A percentile compares a stretch with the other conserved stretches of the same genome.
phyloP scores from a whole-genome alignment of 495 filamentous ascomycete species.

The Trichoderma virens region DNA sequence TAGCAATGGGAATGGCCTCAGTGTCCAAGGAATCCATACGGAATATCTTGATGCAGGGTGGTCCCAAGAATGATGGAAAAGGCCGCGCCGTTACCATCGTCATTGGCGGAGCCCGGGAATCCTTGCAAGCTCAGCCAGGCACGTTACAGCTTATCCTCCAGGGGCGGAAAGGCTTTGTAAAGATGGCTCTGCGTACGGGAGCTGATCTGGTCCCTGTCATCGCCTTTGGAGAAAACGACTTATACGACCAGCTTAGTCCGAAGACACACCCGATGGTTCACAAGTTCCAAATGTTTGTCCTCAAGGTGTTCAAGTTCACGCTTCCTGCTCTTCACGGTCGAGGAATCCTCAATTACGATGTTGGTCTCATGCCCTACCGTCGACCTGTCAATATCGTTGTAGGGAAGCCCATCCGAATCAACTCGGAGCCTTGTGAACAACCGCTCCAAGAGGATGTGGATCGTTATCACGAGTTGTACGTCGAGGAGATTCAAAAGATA shows the following conservation, averaged over 20 bases:
- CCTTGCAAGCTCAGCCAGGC: conserved; percentile 74
- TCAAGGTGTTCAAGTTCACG: conserved; percentile 85
- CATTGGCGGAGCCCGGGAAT: conserved; percentile 85
- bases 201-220: conserved; percentile 89
- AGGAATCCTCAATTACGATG: conserved; percentile 96
- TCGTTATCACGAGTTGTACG: conserved; percentile 68
- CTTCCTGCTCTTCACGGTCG: conserved; percentile 83
- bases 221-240: conserved; percentile 88
- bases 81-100: conserved; percentile 95
- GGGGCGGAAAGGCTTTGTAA: conserved; percentile 85
- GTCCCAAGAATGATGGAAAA: conserved; percentile 75
- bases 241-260: conserved; percentile 80
- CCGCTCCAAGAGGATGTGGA: conserved; percentile 71
- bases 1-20: conserved; percentile 76
- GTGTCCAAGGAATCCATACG: conserved; percentile 88
- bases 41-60: conserved; percentile 73
- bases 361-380: conserved; percentile 90
- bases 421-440: conserved; percentile 29
- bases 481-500: conserved; percentile 67
- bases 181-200: conserved; percentile 80
- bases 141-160: conserved; percentile 67
- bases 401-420: conserved; percentile 67
- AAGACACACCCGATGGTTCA: conserved; percentile 64
- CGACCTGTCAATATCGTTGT: conserved; percentile 81
- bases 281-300: conserved; percentile 68